Conservation (phyloP, 2,329 filamentous ascomycete species). For the Colletotrichum sojae region DNA sequence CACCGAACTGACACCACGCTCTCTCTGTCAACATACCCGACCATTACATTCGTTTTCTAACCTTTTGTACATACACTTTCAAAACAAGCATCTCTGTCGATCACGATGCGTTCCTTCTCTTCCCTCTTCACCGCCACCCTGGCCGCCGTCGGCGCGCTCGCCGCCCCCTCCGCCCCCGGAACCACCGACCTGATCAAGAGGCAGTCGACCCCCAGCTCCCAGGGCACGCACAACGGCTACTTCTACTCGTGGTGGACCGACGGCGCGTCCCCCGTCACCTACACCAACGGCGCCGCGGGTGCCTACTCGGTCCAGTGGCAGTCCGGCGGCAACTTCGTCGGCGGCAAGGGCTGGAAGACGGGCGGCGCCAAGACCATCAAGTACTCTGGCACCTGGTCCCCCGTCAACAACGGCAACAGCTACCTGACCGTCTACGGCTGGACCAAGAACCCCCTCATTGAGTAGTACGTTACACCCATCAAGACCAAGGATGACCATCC, state of each 20-base stretch:
- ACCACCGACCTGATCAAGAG: conserved; percentile 32
- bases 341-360: conserved; percentile 71
- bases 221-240: conserved; percentile 54
- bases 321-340: conserved; percentile 66
- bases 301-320: conserved; percentile 62
- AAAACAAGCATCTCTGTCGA: not conserved
- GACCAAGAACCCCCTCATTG: conserved; percentile 50
- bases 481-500: too few species aligned
- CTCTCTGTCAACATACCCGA: conserved; percentile 16
- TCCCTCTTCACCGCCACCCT: conserved; percentile 34
- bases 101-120: conserved; percentile 35
- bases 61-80: conserved; percentile 19
- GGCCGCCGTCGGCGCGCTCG: conserved; percentile 37
- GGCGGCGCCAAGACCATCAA: conserved; percentile 57
- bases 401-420: conserved; percentile 49
- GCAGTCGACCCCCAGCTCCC: conserved; percentile 46
- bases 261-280: conserved; percentile 55
- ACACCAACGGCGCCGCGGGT: conserved; percentile 60
- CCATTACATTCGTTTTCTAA: conserved; percentile 22
- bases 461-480: conserved; percentile 42
- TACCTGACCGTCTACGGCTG: conserved; percentile 58
- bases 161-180: conserved; percentile 28
- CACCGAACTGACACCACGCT: conserved; percentile 16
- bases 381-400: conserved; percentile 49
- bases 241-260: conserved; percentile 63